A percentile compares a stretch with the other conserved stretches of the same genome.
These are phyloP conservation scores for Fusarium beomiforme DNA, from an alignment of 2,329 filamentous ascomycete species.

Conservation along the genomic window DNA sequence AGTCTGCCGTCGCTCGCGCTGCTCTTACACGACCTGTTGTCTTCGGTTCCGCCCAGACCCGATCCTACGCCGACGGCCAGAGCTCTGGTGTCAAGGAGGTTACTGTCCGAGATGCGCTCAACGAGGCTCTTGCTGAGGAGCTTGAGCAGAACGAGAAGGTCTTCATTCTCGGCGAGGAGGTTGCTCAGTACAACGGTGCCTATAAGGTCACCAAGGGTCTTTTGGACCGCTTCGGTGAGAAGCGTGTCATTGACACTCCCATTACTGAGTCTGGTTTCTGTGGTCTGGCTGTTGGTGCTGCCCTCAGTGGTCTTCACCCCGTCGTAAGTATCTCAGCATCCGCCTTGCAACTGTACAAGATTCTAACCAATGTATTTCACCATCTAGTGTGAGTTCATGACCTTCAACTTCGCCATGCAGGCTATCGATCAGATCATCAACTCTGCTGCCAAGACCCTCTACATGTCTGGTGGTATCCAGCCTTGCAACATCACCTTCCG, in stretches of 20 bases:
- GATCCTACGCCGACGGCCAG: slow-evolving; percentile 64
- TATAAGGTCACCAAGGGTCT: slow-evolving; percentile 99
- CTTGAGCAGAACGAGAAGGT: slow-evolving; percentile 94
- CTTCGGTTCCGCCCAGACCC: slow-evolving; percentile 57
- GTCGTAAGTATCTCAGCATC: slow-evolving; percentile 70
- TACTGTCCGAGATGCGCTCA: slow-evolving; percentile 96
- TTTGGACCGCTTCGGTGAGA: slow-evolving; percentile 95
- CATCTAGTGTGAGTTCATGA: slow-evolving; percentile 96
- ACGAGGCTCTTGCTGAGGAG: slow-evolving; percentile 98
- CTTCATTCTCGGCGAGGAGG: slow-evolving; percentile 96
- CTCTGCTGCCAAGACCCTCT: slow-evolving; percentile 98
- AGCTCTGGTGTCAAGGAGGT: slow-evolving; percentile 80
- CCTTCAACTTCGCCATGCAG: slow-evolving; percentile 99
- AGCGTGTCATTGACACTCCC: slow-evolving; percentile 96
- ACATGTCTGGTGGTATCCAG: slow-evolving; percentile 99
- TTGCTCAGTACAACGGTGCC: slow-evolving; percentile 99
- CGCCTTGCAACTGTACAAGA: neutral
- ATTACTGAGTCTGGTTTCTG: slow-evolving; percentile 98
- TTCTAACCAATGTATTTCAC: slow-evolving; percentile 16
- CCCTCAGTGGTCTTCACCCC: slow-evolving; percentile 92
- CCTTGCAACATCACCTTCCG: slow-evolving; percentile 99
- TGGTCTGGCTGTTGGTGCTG: slow-evolving; percentile 93
- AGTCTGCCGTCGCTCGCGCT: slow-evolving; percentile 52
- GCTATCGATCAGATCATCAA: slow-evolving; percentile 99
- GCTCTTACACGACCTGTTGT: slow-evolving; percentile 51